These are phyloP conservation scores for Rhizoclosmatium sp. DNA, from an alignment of 192 early-diverging fungal species.

Conservation along the genomic window DNA sequence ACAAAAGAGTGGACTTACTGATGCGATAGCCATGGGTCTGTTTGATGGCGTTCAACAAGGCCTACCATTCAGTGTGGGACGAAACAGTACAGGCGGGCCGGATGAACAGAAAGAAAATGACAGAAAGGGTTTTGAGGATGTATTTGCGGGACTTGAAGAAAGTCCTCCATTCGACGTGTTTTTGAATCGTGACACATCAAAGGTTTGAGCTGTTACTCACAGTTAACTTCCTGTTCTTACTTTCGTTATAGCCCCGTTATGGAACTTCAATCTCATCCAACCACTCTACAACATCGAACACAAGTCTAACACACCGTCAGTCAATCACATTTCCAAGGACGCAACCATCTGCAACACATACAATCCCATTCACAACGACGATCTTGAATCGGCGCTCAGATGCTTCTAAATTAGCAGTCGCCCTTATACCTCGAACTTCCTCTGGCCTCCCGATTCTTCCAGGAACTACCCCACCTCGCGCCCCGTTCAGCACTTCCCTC, in stretches of 20 bases:
- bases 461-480: neutral
- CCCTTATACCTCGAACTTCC: neutral
- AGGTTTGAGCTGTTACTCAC: conserved; percentile 17
- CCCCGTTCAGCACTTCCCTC: neutral
- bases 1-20: conserved; percentile 7
- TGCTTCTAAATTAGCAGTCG: neutral
- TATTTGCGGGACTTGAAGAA: conserved; percentile 17
- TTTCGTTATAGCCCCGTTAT: conserved; percentile 1
- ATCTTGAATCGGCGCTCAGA: neutral
- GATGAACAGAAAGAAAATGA: neutral
- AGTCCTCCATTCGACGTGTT: conserved; percentile 33
- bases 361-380: conserved; percentile 6
- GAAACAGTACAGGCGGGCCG: neutral
- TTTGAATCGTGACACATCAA: neutral
- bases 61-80: conserved; percentile 12
- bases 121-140: conserved; percentile 13
- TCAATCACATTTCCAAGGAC: conserved; percentile 16
- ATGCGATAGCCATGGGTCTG: conserved; percentile 32
- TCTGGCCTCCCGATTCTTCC: conserved; percentile 1
- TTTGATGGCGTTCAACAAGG: conserved; percentile 25
- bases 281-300: conserved; percentile 8
- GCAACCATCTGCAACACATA: neutral
- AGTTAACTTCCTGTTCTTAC: neutral
- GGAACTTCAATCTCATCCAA: conserved; percentile 24
- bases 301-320: conserved; percentile 17